Evolutionary conservation across 2,329 filamentous ascomycete species (phyloP), one percentile per base, ranked within the genome.

Genomic region (Scytalidium lignicola): DNA sequence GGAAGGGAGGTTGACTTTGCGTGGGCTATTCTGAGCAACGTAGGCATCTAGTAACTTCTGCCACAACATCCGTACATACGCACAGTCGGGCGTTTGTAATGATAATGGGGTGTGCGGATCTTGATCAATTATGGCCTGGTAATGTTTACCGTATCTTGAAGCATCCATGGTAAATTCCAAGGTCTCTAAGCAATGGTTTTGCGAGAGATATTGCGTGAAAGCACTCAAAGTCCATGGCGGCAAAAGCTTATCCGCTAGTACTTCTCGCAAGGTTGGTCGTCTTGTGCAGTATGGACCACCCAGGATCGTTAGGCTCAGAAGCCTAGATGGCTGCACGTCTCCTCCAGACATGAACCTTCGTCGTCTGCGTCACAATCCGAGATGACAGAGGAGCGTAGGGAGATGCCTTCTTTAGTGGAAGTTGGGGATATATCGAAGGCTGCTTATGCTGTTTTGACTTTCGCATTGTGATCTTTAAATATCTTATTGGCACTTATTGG

Each of bases 131-230:
- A 71, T 67, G 8, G 58, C 62, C 60, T 65, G 72, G 66, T 64
- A 64, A 51, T 71, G 67, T 13, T 72, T 70, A 46, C 82, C 80
- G 65, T 97, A 99, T 52, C 90, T 81, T 50, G 90, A 87, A 19
- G 92, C 88, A 66, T 96, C 93, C 76, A 96, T 86, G 39, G 91
- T 96, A 67, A 99, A 99, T 65, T 97, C 93, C 37, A 99, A 75
- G 1, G 91, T 96, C 69, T 99, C 93, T 56, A 97, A 74, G 65
- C 93, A 99, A 69, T 97, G 92, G 62, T 97, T 97, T 64, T 95
- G 91, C 1, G 92, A 96, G 3, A 97, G 78, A 63, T 95, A 97
- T 49, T 91, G 91, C 82, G 93, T 97, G 69, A 97, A 97, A 26
- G 92, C 92, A 52, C 83, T 85, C 8, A 96, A 75, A 0, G 91